These are phyloP conservation scores for Annulohypoxylon stygium DNA, from an alignment of 495 filamentous ascomycete species.

Conservation along the genomic window DNA sequence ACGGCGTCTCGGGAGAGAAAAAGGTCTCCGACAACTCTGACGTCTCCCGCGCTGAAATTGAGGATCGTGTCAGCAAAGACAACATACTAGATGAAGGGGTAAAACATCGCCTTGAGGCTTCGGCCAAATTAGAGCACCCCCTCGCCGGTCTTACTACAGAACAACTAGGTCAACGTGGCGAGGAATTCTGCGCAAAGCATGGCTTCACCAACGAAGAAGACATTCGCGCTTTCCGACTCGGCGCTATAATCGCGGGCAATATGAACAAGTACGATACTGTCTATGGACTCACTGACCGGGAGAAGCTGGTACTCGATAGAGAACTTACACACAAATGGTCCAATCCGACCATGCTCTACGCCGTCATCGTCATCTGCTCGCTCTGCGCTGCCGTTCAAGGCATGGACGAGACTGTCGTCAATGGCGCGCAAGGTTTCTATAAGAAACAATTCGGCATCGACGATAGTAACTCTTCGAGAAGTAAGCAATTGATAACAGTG, in stretches of 20 bases:
- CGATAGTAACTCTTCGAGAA: conserved; percentile 52
- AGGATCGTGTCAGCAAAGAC: conserved; percentile 34
- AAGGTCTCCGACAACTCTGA: conserved; percentile 42
- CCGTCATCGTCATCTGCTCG: conserved; percentile 70
- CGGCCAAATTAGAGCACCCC: conserved; percentile 72
- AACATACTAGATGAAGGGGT: conserved; percentile 41
- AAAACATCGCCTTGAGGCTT: conserved; percentile 47
- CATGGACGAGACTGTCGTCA: conserved; percentile 84
- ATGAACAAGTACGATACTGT: conserved; percentile 65
- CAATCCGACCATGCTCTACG: conserved; percentile 75
- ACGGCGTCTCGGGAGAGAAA: conserved; percentile 32
- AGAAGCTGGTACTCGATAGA: conserved; percentile 68
- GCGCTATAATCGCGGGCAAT: conserved; percentile 72
- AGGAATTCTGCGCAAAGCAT: conserved; percentile 73
- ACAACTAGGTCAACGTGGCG: conserved; percentile 72
- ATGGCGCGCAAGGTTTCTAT: conserved; percentile 80
- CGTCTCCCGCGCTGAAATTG: conserved; percentile 41
- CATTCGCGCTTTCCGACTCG: conserved; percentile 76
- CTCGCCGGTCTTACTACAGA: conserved; percentile 72
- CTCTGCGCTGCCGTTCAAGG: conserved; percentile 67
- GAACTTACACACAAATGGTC: conserved; percentile 79
- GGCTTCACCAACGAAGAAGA: conserved; percentile 73
- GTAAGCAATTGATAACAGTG: conserved; percentile 34
- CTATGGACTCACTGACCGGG: conserved; percentile 66
- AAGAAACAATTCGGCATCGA: conserved; percentile 75